phyloP scores from a whole-genome alignment of 768 basidiomycete genomes.

The Dioszegia aurantiaca region DNA sequence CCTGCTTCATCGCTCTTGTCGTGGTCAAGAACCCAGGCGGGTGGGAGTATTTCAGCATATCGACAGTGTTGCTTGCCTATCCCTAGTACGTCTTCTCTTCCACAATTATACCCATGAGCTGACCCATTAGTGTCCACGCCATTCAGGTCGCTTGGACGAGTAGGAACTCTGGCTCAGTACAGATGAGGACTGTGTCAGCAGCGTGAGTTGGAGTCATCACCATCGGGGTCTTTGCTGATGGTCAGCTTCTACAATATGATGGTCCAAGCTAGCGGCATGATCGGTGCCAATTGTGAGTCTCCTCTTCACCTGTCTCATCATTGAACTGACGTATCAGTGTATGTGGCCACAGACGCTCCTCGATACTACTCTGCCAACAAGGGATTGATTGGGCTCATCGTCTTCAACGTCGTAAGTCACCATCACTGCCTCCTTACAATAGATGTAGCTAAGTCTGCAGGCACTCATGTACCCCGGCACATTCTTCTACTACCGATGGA shows the following conservation, averaged over 20 bases:
- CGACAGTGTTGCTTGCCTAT: slow-evolving; percentile 46
- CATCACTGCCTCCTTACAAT: not conserved
- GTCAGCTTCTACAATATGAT: slow-evolving; percentile 46
- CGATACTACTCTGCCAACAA: slow-evolving; percentile 44
- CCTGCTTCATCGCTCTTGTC: slow-evolving; percentile 43
- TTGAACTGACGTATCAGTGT: slow-evolving; percentile 3
- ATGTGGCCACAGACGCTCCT: slow-evolving; percentile 20
- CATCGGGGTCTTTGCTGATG: not conserved
- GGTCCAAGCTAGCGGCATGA: slow-evolving; percentile 47
- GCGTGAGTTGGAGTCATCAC: slow-evolving; percentile 18
- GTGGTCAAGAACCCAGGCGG: slow-evolving; percentile 24
- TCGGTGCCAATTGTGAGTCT: slow-evolving; percentile 38
- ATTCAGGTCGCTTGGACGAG: slow-evolving; percentile 51
- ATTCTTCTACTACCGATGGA: slow-evolving; percentile 41
- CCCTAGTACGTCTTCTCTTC: slow-evolving; percentile 32
- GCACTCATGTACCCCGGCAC: slow-evolving; percentile 44
- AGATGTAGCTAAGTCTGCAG: not conserved
- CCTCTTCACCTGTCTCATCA: not conserved
- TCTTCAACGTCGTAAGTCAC: slow-evolving; percentile 48
- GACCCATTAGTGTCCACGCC: slow-evolving; percentile 35
- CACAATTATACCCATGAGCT: not conserved
- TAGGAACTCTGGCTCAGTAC: slow-evolving; percentile 46
- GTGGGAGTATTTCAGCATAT: slow-evolving; percentile 49
- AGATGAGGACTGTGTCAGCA: slow-evolving; percentile 50
- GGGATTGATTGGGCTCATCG: slow-evolving; percentile 45